These are phyloP conservation scores for Pythium volutum DNA, from an alignment of 352 stramenopile species.

Conservation along the genomic window DNA sequence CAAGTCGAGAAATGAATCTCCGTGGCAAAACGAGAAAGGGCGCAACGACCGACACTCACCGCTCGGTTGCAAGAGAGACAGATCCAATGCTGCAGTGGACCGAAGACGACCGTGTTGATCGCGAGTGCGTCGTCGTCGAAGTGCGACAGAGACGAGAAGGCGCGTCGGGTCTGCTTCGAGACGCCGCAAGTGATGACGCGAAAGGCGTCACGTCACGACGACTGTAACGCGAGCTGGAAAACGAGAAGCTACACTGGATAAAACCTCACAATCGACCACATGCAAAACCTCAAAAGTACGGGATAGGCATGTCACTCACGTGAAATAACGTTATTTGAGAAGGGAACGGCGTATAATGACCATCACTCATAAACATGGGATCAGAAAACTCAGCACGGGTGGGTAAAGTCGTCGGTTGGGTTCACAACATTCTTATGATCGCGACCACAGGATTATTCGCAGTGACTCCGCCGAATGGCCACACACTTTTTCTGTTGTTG, in stretches of 20 bases:
- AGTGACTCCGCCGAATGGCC: too few species aligned
- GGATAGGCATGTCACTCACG: background rate
- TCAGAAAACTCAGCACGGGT: constrained; percentile 10
- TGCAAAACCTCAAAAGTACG: background rate
- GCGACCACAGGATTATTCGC: background rate
- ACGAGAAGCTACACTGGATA: background rate
- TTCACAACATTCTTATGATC: background rate
- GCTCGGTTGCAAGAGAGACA: background rate
- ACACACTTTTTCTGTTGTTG: background rate
- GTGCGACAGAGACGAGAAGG: background rate
- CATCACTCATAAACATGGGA: constrained; percentile 13
- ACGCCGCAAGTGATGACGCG: background rate
- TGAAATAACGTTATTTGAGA: constrained; percentile 8
- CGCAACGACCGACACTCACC: constrained; percentile 10
- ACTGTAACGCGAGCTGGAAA: background rate
- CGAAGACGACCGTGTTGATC: background rate
- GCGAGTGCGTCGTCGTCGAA: too few species aligned
- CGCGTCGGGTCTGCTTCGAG: background rate
- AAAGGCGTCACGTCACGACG: background rate
- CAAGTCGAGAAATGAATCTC: background rate
- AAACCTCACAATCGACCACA: background rate
- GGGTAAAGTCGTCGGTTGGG: background rate
- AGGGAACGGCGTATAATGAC: background rate
- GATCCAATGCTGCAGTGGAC: background rate
- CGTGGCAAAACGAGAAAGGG: background rate